Evolutionary conservation across 78 protist species (phyloP).

Genomic region (Tieghemostelium lacteum): DNA sequence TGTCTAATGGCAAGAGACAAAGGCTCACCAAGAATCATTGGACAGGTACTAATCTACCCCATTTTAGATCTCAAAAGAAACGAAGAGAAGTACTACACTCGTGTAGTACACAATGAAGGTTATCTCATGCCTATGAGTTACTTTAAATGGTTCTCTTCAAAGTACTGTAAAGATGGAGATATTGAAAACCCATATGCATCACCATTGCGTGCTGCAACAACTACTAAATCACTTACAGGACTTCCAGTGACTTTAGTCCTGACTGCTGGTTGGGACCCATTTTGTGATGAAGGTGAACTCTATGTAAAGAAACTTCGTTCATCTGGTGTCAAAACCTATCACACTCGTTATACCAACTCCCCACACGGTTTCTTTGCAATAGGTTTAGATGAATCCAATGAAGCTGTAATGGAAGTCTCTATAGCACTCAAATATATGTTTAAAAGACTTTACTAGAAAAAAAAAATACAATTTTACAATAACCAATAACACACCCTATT

Average conservation of each 20-base stretch:
- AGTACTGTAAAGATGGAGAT: slow-evolving; percentile 35
- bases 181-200: slow-evolving; percentile 63
- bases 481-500: too few species aligned
- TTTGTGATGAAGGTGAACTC: slow-evolving; percentile 73
- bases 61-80: slow-evolving; percentile 61
- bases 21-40: slow-evolving; percentile 35
- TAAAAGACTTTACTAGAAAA: background rate
- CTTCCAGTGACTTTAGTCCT: slow-evolving; percentile 46
- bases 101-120: slow-evolving; percentile 62
- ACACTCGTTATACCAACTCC: slow-evolving; percentile 71
- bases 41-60: slow-evolving; percentile 60
- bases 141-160: slow-evolving; percentile 46
- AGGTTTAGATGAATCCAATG: slow-evolving; percentile 77
- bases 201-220: slow-evolving; percentile 55
- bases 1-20: slow-evolving; percentile 75
- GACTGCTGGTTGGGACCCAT: slow-evolving; percentile 75
- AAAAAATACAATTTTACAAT: background rate
- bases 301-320: slow-evolving; percentile 56
- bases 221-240: slow-evolving; percentile 34
- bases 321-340: slow-evolving; percentile 40
- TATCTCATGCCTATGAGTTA: slow-evolving; percentile 73
- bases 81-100: slow-evolving; percentile 66
- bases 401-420: slow-evolving; percentile 70
- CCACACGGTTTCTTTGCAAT: slow-evolving; percentile 76
- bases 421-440: slow-evolving; percentile 70